Conservation (phyloP, 2,329 filamentous ascomycete genomes). For the Verticillium nonalfalfae region DNA sequence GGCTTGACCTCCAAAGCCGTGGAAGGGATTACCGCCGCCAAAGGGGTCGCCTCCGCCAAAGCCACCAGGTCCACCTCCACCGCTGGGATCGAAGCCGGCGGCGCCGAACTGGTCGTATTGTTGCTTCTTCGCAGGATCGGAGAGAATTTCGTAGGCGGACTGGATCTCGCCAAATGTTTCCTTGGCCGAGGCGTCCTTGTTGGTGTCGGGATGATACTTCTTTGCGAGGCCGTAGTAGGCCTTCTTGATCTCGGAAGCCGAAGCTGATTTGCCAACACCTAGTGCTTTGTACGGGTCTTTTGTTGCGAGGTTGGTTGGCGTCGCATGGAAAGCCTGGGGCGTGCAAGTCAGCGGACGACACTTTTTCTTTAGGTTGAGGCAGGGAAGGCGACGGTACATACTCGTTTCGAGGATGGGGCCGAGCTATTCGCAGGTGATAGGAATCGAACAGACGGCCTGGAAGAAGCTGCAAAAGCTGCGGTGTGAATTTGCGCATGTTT, state of each 20-base stretch:
- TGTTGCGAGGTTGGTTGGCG: slow-evolving; percentile 39
- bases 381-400: slow-evolving; percentile 4
- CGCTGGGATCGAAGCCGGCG: slow-evolving; percentile 76
- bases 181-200: slow-evolving; percentile 90
- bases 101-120: slow-evolving; percentile 88
- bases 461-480: slow-evolving; percentile 3
- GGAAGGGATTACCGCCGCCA: slow-evolving; percentile 58
- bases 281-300: slow-evolving; percentile 85
- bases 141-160: slow-evolving; percentile 86
- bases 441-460: slow-evolving; percentile 6
- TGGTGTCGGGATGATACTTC: slow-evolving; percentile 96
- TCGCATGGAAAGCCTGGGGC: slow-evolving; percentile 53
- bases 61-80: slow-evolving; percentile 53
- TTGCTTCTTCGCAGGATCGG: slow-evolving; percentile 87
- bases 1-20: slow-evolving; percentile 53
- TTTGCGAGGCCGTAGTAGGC: slow-evolving; percentile 97
- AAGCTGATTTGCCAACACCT: slow-evolving; percentile 77
- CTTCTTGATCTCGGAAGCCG: slow-evolving; percentile 88
- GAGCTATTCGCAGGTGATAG: slow-evolving; percentile 22
- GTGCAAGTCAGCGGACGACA: slow-evolving; percentile 1
- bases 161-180: slow-evolving; percentile 93
- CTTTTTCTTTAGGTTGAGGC: background rate
- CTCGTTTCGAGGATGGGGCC: slow-evolving; percentile 10
- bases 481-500: slow-evolving; percentile 20
- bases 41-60: slow-evolving; percentile 43